phyloP scores from a whole-genome alignment of 306 rosid genomes.

The Astragalus glycyphyllos region DNA sequence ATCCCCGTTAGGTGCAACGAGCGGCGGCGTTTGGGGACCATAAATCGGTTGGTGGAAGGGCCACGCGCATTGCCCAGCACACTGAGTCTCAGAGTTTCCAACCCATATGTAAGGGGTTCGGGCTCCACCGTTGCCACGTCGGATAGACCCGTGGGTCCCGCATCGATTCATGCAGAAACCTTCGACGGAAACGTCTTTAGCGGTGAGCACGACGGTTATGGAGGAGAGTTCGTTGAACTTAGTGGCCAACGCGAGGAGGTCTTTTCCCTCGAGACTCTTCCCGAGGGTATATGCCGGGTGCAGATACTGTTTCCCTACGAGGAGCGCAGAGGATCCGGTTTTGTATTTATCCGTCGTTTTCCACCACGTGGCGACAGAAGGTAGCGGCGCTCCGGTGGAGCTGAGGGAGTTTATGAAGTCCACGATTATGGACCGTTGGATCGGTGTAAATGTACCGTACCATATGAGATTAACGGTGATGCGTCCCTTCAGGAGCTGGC shows the following conservation, averaged over 20 bases:
- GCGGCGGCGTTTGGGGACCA: slow-evolving; percentile 87
- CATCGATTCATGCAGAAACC: slow-evolving; percentile 82
- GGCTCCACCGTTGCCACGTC: slow-evolving; percentile 12
- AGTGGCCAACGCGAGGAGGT: slow-evolving; percentile 56
- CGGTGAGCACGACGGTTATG: slow-evolving; percentile 70
- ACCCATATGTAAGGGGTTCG: slow-evolving; percentile 78
- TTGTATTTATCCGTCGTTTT: slow-evolving; percentile 76
- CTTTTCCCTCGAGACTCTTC: slow-evolving; percentile 49
- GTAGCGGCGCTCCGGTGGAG: slow-evolving; percentile 36
- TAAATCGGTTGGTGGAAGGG: slow-evolving; percentile 93
- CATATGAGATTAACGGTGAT: slow-evolving; percentile 82
- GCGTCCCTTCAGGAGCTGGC: slow-evolving; percentile 76
- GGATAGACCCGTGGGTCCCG: slow-evolving; percentile 71
- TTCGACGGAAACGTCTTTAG: slow-evolving; percentile 74
- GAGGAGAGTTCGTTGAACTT: slow-evolving; percentile 55
- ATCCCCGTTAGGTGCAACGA: slow-evolving; percentile 90
- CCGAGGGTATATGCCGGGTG: slow-evolving; percentile 71
- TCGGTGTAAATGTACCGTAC: slow-evolving; percentile 80
- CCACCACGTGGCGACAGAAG: slow-evolving; percentile 85
- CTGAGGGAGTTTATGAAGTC: slow-evolving; percentile 75
- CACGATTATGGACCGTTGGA: slow-evolving; percentile 76
- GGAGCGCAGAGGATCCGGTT: slow-evolving; percentile 63
- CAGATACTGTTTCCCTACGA: slow-evolving; percentile 69
- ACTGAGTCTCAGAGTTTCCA: slow-evolving; percentile 82
- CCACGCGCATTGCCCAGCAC: slow-evolving; percentile 97